Conservation (phyloP, 2,329 filamentous ascomycete species). For the Tolypocladium amazonense region DNA sequence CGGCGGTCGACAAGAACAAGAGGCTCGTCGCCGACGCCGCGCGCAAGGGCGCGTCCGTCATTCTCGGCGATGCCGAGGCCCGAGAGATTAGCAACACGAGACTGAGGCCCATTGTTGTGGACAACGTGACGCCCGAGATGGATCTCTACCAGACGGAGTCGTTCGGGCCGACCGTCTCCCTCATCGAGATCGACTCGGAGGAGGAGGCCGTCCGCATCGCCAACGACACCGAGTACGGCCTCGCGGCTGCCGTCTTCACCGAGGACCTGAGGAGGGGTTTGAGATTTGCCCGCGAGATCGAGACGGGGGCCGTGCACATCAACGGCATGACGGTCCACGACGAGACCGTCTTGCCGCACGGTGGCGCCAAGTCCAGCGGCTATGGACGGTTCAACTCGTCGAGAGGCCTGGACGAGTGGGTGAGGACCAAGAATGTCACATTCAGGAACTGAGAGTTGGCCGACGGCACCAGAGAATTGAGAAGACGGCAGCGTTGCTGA, state of each 20-base stretch:
- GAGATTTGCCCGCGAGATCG: slow-evolving; percentile 49
- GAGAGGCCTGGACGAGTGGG: slow-evolving; percentile 48
- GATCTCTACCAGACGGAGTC: slow-evolving; percentile 65
- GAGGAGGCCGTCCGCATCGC: slow-evolving; percentile 64
- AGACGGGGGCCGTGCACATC: slow-evolving; percentile 59
- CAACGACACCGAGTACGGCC: slow-evolving; percentile 75
- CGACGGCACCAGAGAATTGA: background rate
- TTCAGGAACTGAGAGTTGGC: slow-evolving; percentile 26
- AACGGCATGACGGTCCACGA: slow-evolving; percentile 58
- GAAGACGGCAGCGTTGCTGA: background rate
- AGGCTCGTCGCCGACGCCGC: slow-evolving; percentile 57
- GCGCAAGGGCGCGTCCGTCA: slow-evolving; percentile 50
- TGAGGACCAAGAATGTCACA: slow-evolving; percentile 53
- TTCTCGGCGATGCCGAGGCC: slow-evolving; percentile 26
- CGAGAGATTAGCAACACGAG: slow-evolving; percentile 22
- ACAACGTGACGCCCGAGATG: slow-evolving; percentile 53
- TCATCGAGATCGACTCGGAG: slow-evolving; percentile 55
- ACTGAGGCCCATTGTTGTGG: slow-evolving; percentile 57
- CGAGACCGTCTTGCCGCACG: slow-evolving; percentile 52
- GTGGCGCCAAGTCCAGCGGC: slow-evolving; percentile 54
- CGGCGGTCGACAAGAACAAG: slow-evolving; percentile 55
- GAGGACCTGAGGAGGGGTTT: slow-evolving; percentile 50
- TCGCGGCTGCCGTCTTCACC: slow-evolving; percentile 63
- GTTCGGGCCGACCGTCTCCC: slow-evolving; percentile 64
- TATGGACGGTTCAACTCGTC: slow-evolving; percentile 49